Base-by-base conservation (phyloP, 2,329 filamentous ascomycete species). In the Magnaporthiopsis incrustans region DNA sequence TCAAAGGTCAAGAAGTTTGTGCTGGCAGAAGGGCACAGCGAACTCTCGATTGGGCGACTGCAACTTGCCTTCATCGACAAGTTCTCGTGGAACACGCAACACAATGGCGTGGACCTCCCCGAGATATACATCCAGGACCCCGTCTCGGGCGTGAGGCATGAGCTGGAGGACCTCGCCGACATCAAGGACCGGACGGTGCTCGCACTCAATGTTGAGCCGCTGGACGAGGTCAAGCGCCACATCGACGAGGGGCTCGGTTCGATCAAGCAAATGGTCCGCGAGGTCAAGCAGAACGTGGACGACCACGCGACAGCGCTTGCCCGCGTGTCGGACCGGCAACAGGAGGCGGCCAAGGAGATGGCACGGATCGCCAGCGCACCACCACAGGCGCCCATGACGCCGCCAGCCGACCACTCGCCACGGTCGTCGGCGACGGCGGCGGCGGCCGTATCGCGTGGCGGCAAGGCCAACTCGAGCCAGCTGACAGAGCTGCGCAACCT, bases 61-160 rank as follows among this genome's bases (percentile, higher is more conserved):
- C 94, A 99, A 74, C 83, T 99, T 33, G 94, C 95, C 0, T 99
- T 99, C 70, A 99, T 99, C 70, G 95, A 99, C 70, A 99, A 97
- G 74, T 99, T 99, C 73, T 95, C 94, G 0, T 99, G 96, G 93
- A 98, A 97, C 70, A 97, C 94, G 0, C 93, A 98, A 70, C 89
- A 92, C 66, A 96, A 97, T 71, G 95, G 95, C 10, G 86, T 87
- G 18, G 95, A 99, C 73, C 78, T 99, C 59, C 95, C 95, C 0
- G 95, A 99, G 70, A 98, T 99, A 22, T 97, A 99, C 74, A 95
- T 99, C 22, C 95, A 99, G 74, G 95, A 99, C 73, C 89, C 93
- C 0, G 85, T 97, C 2, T 98, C 95, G 11, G 95, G 95, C 0
- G 90, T 99, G n/a, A 89, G 95, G 22, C 94, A 99, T 74, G 95